Base-by-base conservation (phyloP, 768 basidiomycete genomes). In the Candolleomyces aberdarensis region DNA sequence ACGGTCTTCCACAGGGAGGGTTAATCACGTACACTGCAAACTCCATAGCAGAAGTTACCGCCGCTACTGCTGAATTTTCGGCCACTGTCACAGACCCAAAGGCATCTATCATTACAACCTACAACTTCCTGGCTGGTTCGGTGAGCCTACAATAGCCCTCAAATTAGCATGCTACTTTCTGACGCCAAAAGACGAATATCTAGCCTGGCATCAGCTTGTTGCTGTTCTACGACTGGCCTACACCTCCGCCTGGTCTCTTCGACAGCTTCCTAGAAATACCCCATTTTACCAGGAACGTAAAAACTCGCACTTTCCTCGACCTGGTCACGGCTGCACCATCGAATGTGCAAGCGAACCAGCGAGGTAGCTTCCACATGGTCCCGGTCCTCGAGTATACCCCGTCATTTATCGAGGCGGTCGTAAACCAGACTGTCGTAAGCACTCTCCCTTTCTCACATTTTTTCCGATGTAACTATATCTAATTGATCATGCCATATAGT, bases 151-250 rank as follows among this genome's bases (percentile, higher is more conserved):
- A 53, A 11, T 1, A 36, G 36, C 36, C 36, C 5, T 36, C 36
- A 36, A 8, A 7, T 11, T 1, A 7, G 36, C 36, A 11, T 36
- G 11, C 36, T 11, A 32, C 32, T 47, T 44, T 20, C 41, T 26
- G 22, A 48, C 47, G 26, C 26, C 26, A 26, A 26, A 26, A 10
- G 20, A 10, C 14, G 17, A 19, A 17, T 11, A 8, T 39, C 8
- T 50, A 62, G 59, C 53, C 59, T 48, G 48, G 62, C n/a, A 57
- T 75, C 15, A 64, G 62, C 9, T 67, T 71, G 6, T 46, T 84
- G 3, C 56, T 87, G n/a, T 89, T 88, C 70, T 88, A 89, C 65
- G 82, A 89, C 63, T 81, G 60, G 0, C 85, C 86, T 17, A 72
- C 66, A 0, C 77, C 78, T 0, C 84, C 83, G 0, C 55, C 63